Evolutionary conservation across 2,329 filamentous ascomycete genomes (phyloP).

Genomic region (Fonsecaea nubica): DNA sequence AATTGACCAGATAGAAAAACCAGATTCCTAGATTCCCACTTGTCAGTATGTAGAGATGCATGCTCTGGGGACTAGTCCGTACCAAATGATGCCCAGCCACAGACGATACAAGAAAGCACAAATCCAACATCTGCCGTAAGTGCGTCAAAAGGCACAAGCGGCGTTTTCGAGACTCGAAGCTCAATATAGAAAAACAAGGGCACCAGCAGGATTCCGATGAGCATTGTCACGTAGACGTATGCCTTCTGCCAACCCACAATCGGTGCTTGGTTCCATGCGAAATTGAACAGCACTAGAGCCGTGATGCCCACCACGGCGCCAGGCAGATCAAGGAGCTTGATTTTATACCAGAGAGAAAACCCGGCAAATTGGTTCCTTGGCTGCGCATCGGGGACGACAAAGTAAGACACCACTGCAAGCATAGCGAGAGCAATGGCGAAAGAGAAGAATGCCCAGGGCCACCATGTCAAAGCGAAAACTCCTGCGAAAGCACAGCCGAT

Average conservation of each 20-base stretch:
- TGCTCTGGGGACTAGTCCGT: conserved; percentile 48
- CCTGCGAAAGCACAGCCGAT: conserved; percentile 50
- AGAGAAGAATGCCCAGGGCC: conserved; percentile 61
- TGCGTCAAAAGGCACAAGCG: conserved; percentile 64
- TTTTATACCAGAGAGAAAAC: conserved; percentile 37
- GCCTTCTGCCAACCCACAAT: conserved; percentile 64
- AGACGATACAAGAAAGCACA: conserved; percentile 62
- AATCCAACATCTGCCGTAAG: conserved; percentile 59
- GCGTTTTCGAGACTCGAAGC: conserved; percentile 52
- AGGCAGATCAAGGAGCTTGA: conserved; percentile 50
- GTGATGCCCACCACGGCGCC: conserved; percentile 58
- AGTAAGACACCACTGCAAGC: conserved; percentile 46
- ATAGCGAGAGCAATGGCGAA: conserved; percentile 49
- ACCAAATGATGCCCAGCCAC: conserved; percentile 63
- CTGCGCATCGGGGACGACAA: conserved; percentile 47
- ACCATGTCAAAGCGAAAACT: conserved; percentile 56
- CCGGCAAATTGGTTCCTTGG: conserved; percentile 27
- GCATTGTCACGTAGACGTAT: conserved; percentile 63
- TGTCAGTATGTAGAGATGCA: conserved; percentile 50
- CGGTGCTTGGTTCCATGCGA: conserved; percentile 71
- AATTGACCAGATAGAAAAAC: conserved; percentile 44
- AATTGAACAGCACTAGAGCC: conserved; percentile 67
- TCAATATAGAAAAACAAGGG: conserved; percentile 63
- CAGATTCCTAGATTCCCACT: conserved; percentile 54
- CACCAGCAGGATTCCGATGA: conserved; percentile 63